Conservation (phyloP, 192 early-diverging fungal species). For the Coemansia sp. region DNA sequence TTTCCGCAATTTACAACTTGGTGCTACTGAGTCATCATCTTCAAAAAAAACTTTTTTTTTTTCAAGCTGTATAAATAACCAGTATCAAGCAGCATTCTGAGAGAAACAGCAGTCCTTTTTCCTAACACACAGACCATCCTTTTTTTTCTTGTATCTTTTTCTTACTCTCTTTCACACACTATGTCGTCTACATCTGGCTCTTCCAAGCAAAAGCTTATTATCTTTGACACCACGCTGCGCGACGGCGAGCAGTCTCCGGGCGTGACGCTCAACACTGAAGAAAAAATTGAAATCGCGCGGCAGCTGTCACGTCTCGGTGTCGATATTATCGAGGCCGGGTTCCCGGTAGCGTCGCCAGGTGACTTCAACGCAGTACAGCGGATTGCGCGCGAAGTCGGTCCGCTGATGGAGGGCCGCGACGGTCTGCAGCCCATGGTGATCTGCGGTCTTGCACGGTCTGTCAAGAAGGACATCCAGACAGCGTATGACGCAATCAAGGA, state of each 20-base stretch:
- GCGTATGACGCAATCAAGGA: conserved; percentile 85
- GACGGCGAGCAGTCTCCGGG: conserved; percentile 99
- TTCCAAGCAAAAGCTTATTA: conserved; percentile 75
- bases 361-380: conserved; percentile 95
- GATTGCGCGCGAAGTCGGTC: conserved; percentile 90
- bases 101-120: no score
- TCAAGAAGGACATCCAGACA: conserved; percentile 80
- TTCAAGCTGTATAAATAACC: background rate
- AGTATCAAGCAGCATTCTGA: no score
- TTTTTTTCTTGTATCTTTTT: conserved; percentile 4
- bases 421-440: conserved; percentile 82
- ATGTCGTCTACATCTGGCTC: conserved; percentile 9
- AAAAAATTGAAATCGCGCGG: conserved; percentile 94
- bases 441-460: conserved; percentile 85
- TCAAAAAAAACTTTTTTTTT: background rate
- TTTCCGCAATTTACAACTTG: no score
- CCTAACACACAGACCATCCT: conserved; percentile 1
- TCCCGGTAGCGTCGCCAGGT: conserved; percentile 89
- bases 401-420: conserved; percentile 76
- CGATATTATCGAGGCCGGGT: conserved; percentile 94
- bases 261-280: conserved; percentile 86
- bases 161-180: background rate
- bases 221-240: conserved; percentile 95
- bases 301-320: conserved; percentile 93
- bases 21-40: no score